Conservation (phyloP, 2,329 filamentous ascomycete genomes). For the Chaetomium strumarium region DNA sequence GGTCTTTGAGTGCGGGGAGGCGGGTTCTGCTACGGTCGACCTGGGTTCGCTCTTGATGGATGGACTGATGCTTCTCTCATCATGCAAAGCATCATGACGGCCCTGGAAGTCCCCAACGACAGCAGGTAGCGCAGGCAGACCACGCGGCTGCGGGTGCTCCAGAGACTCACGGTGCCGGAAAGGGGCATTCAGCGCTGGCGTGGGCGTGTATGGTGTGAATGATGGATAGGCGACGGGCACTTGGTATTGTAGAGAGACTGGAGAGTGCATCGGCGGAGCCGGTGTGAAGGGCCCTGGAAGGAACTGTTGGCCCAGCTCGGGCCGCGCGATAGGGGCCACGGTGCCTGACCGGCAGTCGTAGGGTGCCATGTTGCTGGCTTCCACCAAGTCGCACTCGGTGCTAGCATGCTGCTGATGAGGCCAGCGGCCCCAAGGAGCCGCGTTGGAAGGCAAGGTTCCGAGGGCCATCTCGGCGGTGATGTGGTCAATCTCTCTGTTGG, state of each 20-base stretch:
- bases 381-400: constrained; percentile 44
- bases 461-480: constrained; percentile 40
- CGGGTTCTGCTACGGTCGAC: constrained; percentile 12
- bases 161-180: constrained; percentile 28
- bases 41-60: constrained; percentile 32
- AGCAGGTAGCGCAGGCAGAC: constrained; percentile 30
- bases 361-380: constrained; percentile 38
- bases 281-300: constrained; percentile 41
- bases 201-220: constrained; percentile 38
- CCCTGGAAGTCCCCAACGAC: constrained; percentile 19
- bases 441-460: constrained; percentile 39
- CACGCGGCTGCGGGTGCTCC: constrained; percentile 26
- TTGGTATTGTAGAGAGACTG: constrained; percentile 39
- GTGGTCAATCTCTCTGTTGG: not conserved
- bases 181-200: constrained; percentile 25
- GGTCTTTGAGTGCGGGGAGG: constrained; percentile 32
- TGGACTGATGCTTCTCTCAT: constrained; percentile 31
- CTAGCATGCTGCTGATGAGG: constrained; percentile 38
- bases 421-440: constrained; percentile 51
- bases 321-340: constrained; percentile 37
- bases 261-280: constrained; percentile 37
- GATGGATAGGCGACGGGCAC: constrained; percentile 34
- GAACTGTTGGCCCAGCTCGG: constrained; percentile 43
- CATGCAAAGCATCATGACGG: constrained; percentile 23
- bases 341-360: constrained; percentile 42